Conservation (phyloP, 495 filamentous ascomycete species). For the Bathelium albidoporum region DNA sequence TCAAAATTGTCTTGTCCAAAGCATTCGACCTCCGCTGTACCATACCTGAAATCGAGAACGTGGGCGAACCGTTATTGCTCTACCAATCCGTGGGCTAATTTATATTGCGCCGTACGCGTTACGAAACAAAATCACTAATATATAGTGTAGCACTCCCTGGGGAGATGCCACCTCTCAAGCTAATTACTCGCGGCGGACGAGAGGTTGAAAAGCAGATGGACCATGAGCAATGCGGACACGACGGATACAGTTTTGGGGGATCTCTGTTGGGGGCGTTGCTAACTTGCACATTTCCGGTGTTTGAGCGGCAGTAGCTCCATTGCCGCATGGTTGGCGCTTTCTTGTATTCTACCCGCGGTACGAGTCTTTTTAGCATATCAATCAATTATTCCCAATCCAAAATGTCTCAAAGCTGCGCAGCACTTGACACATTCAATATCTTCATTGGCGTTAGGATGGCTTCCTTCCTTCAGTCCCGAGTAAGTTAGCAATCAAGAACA, state of each 20-base stretch:
- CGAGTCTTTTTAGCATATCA: neutral
- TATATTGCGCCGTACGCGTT: neutral
- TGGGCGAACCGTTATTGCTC: slow-evolving; percentile 89
- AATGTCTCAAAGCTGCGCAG: too few species aligned
- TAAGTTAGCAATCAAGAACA: too few species aligned
- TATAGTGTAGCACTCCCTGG: neutral
- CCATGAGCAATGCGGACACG: slow-evolving; percentile 1
- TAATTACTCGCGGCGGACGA: neutral
- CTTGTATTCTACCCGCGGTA: neutral
- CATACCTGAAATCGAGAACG: slow-evolving; percentile 95
- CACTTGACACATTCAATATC: too few species aligned
- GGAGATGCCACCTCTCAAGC: too few species aligned
- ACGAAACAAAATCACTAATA: neutral
- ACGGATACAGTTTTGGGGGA: neutral
- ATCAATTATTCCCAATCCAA: neutral
- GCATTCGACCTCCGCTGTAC: slow-evolving; percentile 98
- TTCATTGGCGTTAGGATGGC: too few species aligned
- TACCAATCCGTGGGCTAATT: slow-evolving; percentile 41
- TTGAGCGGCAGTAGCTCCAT: neutral
- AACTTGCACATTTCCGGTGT: neutral
- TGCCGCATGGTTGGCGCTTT: neutral
- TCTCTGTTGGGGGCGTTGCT: neutral
- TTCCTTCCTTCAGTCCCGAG: too few species aligned
- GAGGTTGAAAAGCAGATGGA: neutral
- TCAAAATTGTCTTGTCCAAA: slow-evolving; percentile 98